phyloP scores from a whole-genome alignment of 805 yeast species.

The Candida fluviatilis region DNA sequence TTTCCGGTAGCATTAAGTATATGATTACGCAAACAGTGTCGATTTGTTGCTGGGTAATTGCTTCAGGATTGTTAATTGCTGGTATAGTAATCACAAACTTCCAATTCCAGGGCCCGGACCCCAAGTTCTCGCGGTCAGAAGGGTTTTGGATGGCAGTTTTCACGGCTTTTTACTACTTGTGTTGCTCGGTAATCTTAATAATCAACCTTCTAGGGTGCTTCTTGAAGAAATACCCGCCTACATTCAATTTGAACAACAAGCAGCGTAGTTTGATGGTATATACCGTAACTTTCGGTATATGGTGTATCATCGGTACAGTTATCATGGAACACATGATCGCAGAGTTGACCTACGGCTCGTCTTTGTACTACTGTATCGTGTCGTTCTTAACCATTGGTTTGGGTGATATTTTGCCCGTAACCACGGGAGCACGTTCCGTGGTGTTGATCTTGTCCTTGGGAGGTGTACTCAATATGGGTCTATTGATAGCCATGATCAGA shows the following conservation, averaged over 20 bases:
- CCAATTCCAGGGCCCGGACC: constrained; percentile 12
- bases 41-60: constrained; percentile 60
- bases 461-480: constrained; percentile 72
- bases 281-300: constrained; percentile 57
- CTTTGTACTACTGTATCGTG: constrained; percentile 68
- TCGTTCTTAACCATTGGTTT: constrained; percentile 76
- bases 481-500: constrained; percentile 67
- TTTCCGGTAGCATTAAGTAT: constrained; percentile 55
- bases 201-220: constrained; percentile 62
- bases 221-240: constrained; percentile 59
- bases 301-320: constrained; percentile 68
- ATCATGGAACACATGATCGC: constrained; percentile 36
- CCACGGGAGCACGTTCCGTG: constrained; percentile 53
- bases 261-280: constrained; percentile 75
- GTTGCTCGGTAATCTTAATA: constrained; percentile 49
- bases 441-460: constrained; percentile 59
- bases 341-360: constrained; percentile 51
- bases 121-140: constrained; percentile 33
- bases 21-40: constrained; percentile 59
- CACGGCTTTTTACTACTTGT: constrained; percentile 58
- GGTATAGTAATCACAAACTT: constrained; percentile 40
- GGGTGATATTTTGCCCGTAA: constrained; percentile 64
- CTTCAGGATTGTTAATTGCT: constrained; percentile 48
- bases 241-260: constrained; percentile 58
- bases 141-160: constrained; percentile 80